Percentiles rank a stretch among this genome's conserved stretches.
Conservation (phyloP, 2,329 filamentous ascomycete species). For the Amauroascus verrucosus region DNA sequence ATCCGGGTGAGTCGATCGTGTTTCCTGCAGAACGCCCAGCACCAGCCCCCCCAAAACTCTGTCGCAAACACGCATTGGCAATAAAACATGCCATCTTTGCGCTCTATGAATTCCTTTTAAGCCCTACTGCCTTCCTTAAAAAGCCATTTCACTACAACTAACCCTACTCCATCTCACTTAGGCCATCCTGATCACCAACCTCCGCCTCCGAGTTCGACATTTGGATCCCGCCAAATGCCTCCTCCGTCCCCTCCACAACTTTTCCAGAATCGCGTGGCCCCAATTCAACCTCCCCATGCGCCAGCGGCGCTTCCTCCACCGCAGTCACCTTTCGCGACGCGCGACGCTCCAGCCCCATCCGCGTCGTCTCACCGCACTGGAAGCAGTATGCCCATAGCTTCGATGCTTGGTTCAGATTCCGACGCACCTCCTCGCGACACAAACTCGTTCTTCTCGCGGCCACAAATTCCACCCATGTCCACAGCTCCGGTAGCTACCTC, state of each 20-base stretch:
- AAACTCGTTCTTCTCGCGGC: constrained; percentile 38
- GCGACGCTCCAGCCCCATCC: constrained; percentile 44
- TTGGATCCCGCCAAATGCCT: constrained; percentile 39
- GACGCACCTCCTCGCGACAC: constrained; percentile 39
- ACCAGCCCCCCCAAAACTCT: neutral
- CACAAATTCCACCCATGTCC: constrained; percentile 14
- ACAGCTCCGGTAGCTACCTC: constrained; percentile 27
- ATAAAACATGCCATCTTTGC: neutral
- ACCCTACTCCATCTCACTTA: too few relatives aligned
- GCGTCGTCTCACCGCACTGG: constrained; percentile 45
- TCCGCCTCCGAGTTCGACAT: constrained; percentile 27
- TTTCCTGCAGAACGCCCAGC: neutral
- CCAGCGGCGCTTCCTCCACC: constrained; percentile 33
- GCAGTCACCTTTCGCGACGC: constrained; percentile 31
- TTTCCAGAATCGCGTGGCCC: constrained; percentile 34
- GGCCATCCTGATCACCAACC: constrained; percentile 17
- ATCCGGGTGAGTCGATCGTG: constrained; percentile 28
- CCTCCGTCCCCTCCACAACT: constrained; percentile 43
- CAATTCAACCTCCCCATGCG: constrained; percentile 32
- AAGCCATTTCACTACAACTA: neutral
- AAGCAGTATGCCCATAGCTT: constrained; percentile 65
- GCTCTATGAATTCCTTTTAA: neutral
- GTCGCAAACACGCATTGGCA: neutral
- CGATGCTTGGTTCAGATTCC: constrained; percentile 52
- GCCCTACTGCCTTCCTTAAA: neutral